Evolutionary conservation across 495 filamentous ascomycete species (phyloP).

Genomic region (Aspergillus nanangensis): DNA sequence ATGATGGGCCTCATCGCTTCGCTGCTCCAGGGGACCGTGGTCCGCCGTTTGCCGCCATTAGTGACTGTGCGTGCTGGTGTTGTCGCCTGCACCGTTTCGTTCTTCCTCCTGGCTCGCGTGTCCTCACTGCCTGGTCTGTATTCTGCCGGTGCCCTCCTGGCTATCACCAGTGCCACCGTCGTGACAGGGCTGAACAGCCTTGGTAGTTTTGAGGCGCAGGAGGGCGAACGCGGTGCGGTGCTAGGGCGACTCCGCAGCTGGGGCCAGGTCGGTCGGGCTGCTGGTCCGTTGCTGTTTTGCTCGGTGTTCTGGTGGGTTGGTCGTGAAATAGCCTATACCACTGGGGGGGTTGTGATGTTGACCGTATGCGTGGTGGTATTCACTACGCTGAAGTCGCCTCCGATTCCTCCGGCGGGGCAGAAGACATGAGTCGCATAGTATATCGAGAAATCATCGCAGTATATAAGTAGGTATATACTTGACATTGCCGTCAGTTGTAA

Average conservation of each 20-base stretch:
- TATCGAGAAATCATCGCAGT: too few relatives aligned
- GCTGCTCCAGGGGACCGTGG: slow-evolving; percentile 79
- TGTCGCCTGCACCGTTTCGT: slow-evolving; percentile 67
- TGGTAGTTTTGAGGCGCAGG: slow-evolving; percentile 80
- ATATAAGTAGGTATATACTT: too few relatives aligned
- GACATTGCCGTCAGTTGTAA: too few relatives aligned
- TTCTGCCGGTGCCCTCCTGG: slow-evolving; percentile 72
- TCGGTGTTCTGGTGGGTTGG: slow-evolving; percentile 99
- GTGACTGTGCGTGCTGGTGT: slow-evolving; percentile 75
- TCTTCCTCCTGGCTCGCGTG: slow-evolving; percentile 72
- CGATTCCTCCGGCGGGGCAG: neutral
- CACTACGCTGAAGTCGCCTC: slow-evolving; percentile 52
- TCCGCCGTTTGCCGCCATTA: slow-evolving; percentile 75
- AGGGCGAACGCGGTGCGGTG: slow-evolving; percentile 77
- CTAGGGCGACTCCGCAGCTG: slow-evolving; percentile 80
- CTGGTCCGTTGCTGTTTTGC: slow-evolving; percentile 87
- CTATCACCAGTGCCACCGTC: slow-evolving; percentile 86
- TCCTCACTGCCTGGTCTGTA: slow-evolving; percentile 66
- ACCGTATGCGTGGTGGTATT: slow-evolving; percentile 69
- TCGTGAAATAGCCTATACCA: slow-evolving; percentile 73
- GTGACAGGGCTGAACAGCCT: slow-evolving; percentile 91
- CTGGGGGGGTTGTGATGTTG: slow-evolving; percentile 76
- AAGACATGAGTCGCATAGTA: too few relatives aligned
- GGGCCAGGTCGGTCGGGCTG: slow-evolving; percentile 80
- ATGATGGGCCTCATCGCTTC: slow-evolving; percentile 92